These are phyloP conservation scores for Moesziomyces parantarcticus DNA, from an alignment of 1,284 basidiomycete genomes.

Conservation along the genomic window DNA sequence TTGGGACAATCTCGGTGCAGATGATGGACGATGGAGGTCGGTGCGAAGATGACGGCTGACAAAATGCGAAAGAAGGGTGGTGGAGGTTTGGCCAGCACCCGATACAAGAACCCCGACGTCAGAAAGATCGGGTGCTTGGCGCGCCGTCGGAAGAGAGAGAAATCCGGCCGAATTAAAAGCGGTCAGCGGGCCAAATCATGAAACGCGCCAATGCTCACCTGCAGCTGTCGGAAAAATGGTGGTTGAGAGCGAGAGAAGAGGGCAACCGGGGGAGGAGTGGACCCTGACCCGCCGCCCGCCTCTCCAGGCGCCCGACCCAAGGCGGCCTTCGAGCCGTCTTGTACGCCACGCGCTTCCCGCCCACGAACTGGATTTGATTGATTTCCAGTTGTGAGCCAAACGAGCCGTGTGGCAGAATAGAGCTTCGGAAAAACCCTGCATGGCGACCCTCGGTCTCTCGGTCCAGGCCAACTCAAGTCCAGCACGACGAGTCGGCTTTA, in stretches of 20 bases:
- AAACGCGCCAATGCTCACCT: not conserved
- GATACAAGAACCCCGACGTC: too few relatives aligned
- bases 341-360: too few relatives aligned
- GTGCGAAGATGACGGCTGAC: conserved; percentile 3
- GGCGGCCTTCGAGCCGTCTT: too few relatives aligned
- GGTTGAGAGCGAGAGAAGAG: too few relatives aligned
- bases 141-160: too few relatives aligned
- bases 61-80: not conserved
- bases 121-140: not conserved
- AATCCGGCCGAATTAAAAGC: too few relatives aligned
- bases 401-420: not conserved
- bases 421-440: not conserved
- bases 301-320: too few relatives aligned
- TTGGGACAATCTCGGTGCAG: not conserved
- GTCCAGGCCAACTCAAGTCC: not conserved
- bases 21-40: not conserved
- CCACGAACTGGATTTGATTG: too few relatives aligned
- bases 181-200: not conserved
- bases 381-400: too few relatives aligned
- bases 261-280: too few relatives aligned
- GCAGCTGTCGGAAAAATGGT: conserved; percentile 19
- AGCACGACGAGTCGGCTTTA: too few relatives aligned
- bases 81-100: not conserved
- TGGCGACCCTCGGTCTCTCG: not conserved
- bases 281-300: too few relatives aligned